Conservation (phyloP, 345 rosid species). For the Eucalyptus coolabah region DNA sequence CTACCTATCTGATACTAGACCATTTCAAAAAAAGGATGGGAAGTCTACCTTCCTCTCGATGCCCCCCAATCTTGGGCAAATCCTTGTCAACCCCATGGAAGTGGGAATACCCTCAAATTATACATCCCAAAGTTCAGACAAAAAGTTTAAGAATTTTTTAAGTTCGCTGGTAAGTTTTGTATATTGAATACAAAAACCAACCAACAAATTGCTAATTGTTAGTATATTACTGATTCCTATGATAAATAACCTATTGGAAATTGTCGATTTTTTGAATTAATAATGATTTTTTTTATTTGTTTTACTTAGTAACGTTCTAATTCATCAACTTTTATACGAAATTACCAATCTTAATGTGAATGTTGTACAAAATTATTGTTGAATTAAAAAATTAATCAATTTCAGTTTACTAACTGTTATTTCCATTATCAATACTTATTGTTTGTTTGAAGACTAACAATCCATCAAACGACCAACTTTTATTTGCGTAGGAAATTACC, state of each 20-base stretch:
- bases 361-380: background rate
- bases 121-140: no score
- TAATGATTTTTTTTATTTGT: background rate
- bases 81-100: no score
- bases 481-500: background rate
- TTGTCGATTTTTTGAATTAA: background rate
- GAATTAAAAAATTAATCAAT: background rate
- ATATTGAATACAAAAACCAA: background rate
- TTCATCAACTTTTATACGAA: background rate
- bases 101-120: no score
- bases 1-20: no score
- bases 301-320: background rate
- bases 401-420: background rate
- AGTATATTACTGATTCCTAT: background rate
- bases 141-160: no score
- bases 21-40: no score
- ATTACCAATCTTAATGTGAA: background rate
- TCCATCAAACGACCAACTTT: background rate
- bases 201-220: background rate
- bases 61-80: no score
- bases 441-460: background rate
- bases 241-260: background rate
- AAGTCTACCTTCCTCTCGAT: no score
- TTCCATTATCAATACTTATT: background rate
- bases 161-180: rapidly evolving